Base-by-base conservation (phyloP, 306 rosid genomes). In the Ceratonia siliqua region DNA sequence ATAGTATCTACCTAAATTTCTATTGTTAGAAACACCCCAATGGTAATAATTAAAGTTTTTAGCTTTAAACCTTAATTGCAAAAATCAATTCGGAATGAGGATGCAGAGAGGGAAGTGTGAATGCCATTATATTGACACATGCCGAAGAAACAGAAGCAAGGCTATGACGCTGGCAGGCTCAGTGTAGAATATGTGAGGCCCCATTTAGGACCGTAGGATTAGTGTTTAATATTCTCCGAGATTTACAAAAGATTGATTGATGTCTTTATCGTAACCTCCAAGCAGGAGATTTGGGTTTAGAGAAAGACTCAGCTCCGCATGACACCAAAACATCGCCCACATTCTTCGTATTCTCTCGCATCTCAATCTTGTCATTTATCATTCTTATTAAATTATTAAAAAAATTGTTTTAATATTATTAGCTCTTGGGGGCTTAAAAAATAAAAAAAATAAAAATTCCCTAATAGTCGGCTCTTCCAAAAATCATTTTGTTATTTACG, bases 81-180 rank as follows among this genome's bases (percentile, higher is more conserved):
- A n/a, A n/a, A n/a, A n/a, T n/a, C n/a, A n/a, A n/a, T n/a, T n/a
- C n/a, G n/a, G n/a, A n/a, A n/a, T n/a, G n/a, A n/a, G n/a, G n/a
- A n/a, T n/a, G n/a, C n/a, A n/a, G n/a, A n/a, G n/a, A n/a, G n/a
- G n/a, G n/a, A n/a, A n/a, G n/a, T 10, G 30, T 13, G 61, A 32
- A 14, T 21, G 30, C 33, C n/a, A 68, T 67, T 13, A 57, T 35
- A 35, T 46, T 35, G 63, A 57, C 81, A 68, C 18, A 70, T 77
- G 76, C 62, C 50, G 54, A 42, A 20, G 13, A 42, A 53, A 64
- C 25, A n/a, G 30, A 4, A 42, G 7, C 14, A 33, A 25, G 11
- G 24, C 35, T 49, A 27, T 3, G 73, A 39, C 39, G 79, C 25
- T 74, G 50, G 70, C 25, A 62, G 27, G 52, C 33, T 57, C 41